Conservation (phyloP, 345 rosid species). For the Hevea brasiliensis region DNA sequence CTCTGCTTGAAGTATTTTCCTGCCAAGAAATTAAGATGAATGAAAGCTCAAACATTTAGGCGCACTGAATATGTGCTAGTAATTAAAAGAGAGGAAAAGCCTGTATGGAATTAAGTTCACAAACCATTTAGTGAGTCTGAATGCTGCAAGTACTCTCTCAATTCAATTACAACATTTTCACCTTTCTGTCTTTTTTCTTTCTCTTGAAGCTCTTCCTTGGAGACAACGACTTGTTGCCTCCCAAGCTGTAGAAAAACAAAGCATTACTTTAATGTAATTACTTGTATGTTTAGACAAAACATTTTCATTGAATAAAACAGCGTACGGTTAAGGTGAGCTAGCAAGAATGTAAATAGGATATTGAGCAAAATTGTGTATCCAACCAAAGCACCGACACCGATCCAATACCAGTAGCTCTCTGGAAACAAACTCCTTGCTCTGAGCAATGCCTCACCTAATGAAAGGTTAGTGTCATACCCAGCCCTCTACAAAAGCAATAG, state of each 20-base stretch:
- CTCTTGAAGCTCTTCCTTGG: conserved; percentile 84
- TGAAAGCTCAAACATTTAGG: conserved; percentile 11
- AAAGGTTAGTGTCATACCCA: conserved; percentile 41
- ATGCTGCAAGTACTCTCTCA: conserved; percentile 80
- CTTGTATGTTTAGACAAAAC: background rate
- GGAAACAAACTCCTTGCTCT: conserved; percentile 72
- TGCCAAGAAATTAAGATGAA: conserved; percentile 32
- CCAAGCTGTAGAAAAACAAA: conserved; percentile 49
- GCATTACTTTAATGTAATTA: background rate
- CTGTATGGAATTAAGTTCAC: conserved; percentile 18
- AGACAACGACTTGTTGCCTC: conserved; percentile 79
- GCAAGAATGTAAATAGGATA: conserved; percentile 71
- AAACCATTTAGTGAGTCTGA: conserved; percentile 72
- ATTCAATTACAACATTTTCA: conserved; percentile 62
- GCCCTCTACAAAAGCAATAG: conserved; percentile 47
- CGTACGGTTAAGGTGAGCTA: conserved; percentile 83
- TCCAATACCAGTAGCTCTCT: conserved; percentile 97
- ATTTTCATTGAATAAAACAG: conserved; percentile 21
- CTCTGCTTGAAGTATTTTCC: conserved; percentile 85
- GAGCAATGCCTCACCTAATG: conserved; percentile 68
- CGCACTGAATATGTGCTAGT: background rate
- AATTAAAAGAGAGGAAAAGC: conserved; percentile 17
- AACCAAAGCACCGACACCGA: conserved; percentile 85
- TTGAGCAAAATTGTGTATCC: conserved; percentile 83
- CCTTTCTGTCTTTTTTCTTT: conserved; percentile 83